Evolutionary conservation across 352 stramenopile genomes (phyloP).

Genomic region (Poterioochromonas sp.): DNA sequence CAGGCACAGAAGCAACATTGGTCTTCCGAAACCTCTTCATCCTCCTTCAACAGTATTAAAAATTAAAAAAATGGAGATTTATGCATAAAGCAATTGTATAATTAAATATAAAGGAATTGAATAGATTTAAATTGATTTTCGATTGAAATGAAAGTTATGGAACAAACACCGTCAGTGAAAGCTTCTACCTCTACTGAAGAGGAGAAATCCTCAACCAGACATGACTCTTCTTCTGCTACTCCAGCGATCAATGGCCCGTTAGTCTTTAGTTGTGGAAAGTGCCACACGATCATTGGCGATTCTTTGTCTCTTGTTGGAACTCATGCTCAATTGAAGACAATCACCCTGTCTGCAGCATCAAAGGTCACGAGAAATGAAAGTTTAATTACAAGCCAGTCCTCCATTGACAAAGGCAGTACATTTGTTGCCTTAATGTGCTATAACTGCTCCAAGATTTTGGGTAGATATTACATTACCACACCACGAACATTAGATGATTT

Average conservation of each 20-base stretch:
- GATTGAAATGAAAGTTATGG: no score
- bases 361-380: background rate
- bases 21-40: no score
- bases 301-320: background rate
- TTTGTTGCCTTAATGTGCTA: background rate
- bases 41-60: no score
- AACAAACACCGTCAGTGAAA: no score
- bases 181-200: no score
- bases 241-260: background rate
- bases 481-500: background rate
- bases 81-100: no score
- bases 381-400: background rate
- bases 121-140: no score
- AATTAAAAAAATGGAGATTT: no score
- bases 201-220: no score
- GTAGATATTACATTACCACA: background rate
- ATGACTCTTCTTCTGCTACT: no score
- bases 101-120: no score
- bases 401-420: background rate
- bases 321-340: background rate
- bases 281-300: background rate
- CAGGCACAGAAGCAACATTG: no score
- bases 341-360: background rate
- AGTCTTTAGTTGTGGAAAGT: background rate
- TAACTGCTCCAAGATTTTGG: background rate